Evolutionary conservation across 805 yeast genomes (phyloP).

Genomic region (Sugiyamaella qingdaonensis): DNA sequence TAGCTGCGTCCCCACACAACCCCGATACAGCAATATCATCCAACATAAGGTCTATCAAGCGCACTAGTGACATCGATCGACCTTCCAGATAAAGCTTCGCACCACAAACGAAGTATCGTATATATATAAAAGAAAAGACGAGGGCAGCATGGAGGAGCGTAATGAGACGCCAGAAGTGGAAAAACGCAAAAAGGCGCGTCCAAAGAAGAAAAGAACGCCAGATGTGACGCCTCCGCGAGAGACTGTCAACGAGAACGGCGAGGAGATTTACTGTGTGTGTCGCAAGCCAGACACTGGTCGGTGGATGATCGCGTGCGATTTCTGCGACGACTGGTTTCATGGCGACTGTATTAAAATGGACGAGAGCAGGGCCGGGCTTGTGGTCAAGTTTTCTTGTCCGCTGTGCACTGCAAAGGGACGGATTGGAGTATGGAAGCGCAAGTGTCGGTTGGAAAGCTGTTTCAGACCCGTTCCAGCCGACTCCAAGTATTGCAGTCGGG

Average conservation of each 20-base stretch:
- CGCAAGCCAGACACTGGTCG: slow-evolving; percentile 73
- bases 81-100: neutral
- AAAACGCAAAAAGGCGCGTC: neutral
- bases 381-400: slow-evolving; percentile 66
- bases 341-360: slow-evolving; percentile 68
- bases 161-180: neutral
- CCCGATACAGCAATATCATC: no score
- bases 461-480: slow-evolving; percentile 43
- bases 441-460: slow-evolving; percentile 63
- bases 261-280: slow-evolving; percentile 58
- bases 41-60: neutral
- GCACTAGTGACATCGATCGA: neutral
- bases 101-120: neutral
- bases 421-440: slow-evolving; percentile 64
- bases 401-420: slow-evolving; percentile 43
- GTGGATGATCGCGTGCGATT: slow-evolving; percentile 91
- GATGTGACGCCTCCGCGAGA: neutral
- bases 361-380: slow-evolving; percentile 47
- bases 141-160: neutral
- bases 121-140: no score
- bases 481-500: slow-evolving; percentile 71
- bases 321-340: slow-evolving; percentile 94
- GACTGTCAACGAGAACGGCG: slow-evolving; percentile 1
- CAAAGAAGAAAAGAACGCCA: neutral
- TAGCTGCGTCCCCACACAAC: neutral